Evolutionary conservation across 2,329 filamentous ascomycete genomes (phyloP).

Genomic region (Rhexocercosporidium sp.): DNA sequence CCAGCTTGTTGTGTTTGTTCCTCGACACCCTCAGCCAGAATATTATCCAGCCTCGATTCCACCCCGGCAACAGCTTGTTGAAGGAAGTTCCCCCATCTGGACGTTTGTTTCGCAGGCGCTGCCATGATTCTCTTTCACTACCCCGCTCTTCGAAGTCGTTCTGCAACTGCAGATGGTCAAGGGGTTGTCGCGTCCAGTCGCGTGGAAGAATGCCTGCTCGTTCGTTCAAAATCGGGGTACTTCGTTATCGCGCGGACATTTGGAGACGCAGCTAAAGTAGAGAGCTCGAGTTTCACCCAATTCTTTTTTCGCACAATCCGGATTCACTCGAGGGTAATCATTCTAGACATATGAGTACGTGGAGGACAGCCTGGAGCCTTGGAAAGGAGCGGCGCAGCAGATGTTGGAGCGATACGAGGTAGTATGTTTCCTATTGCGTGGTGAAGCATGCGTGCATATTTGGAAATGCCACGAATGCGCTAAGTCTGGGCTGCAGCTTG

Average conservation of each 20-base stretch:
- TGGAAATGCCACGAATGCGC: slow-evolving; percentile 21
- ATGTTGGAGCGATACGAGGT: slow-evolving; percentile 13
- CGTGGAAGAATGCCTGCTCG: slow-evolving; percentile 9
- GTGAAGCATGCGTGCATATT: slow-evolving; percentile 22
- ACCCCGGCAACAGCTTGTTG: slow-evolving; percentile 92
- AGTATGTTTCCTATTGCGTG: slow-evolving; percentile 18
- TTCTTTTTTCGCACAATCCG: background rate
- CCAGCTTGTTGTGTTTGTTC: slow-evolving; percentile 36
- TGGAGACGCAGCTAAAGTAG: background rate
- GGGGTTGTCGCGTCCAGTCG: slow-evolving; percentile 25
- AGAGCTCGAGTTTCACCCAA: background rate
- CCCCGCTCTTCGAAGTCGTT: slow-evolving; percentile 9
- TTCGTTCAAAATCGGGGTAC: background rate
- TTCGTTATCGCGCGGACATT: slow-evolving; percentile 9
- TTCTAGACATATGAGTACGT: background rate
- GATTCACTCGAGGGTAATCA: background rate
- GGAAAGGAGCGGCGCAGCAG: slow-evolving; percentile 12
- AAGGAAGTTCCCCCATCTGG: slow-evolving; percentile 80
- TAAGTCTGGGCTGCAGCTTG: slow-evolving; percentile 3
- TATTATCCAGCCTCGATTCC: slow-evolving; percentile 89
- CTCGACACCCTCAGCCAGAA: slow-evolving; percentile 80
- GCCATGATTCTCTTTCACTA: slow-evolving; percentile 35
- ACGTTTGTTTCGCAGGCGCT: slow-evolving; percentile 49
- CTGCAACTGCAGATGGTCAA: slow-evolving; percentile 3
- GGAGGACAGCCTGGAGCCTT: slow-evolving; percentile 7